These are phyloP conservation scores for Phialophora chinensis DNA, from an alignment of 2,329 filamentous ascomycete species.

Conservation along the genomic window DNA sequence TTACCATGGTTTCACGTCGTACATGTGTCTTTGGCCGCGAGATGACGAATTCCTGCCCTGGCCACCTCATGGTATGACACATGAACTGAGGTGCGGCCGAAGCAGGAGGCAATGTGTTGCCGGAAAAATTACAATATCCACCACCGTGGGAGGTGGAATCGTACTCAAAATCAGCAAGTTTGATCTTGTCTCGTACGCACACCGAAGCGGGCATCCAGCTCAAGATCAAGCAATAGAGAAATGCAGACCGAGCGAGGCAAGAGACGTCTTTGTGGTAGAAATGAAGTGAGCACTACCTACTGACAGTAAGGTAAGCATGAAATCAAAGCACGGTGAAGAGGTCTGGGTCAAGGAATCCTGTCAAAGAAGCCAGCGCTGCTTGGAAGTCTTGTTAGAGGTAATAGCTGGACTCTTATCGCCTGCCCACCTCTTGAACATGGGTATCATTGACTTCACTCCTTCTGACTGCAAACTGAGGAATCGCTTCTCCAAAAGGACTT, in stretches of 20 bases:
- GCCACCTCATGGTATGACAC: background rate
- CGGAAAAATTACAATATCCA: constrained; percentile 41
- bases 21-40: background rate
- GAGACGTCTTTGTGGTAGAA: constrained; percentile 46
- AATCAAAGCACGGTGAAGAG: background rate
- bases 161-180: constrained; percentile 58
- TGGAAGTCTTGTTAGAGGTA: background rate
- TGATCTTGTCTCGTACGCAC: constrained; percentile 55
- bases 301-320: background rate
- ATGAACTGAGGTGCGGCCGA: background rate
- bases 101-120: constrained; percentile 29
- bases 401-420: no score
- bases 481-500: background rate
- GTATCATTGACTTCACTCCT: background rate
- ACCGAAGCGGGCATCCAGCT: constrained; percentile 47
- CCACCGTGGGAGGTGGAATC: constrained; percentile 45
- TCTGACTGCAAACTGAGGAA: background rate
- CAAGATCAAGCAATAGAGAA: constrained; percentile 46
- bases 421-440: background rate
- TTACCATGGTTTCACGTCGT: background rate
- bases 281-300: background rate
- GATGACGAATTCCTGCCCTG: background rate
- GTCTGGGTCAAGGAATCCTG: background rate
- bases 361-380: background rate
- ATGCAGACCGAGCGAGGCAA: constrained; percentile 57